Conservation (phyloP, 2,329 filamentous ascomycete species). For the Pestalotiopsis sp. region DNA sequence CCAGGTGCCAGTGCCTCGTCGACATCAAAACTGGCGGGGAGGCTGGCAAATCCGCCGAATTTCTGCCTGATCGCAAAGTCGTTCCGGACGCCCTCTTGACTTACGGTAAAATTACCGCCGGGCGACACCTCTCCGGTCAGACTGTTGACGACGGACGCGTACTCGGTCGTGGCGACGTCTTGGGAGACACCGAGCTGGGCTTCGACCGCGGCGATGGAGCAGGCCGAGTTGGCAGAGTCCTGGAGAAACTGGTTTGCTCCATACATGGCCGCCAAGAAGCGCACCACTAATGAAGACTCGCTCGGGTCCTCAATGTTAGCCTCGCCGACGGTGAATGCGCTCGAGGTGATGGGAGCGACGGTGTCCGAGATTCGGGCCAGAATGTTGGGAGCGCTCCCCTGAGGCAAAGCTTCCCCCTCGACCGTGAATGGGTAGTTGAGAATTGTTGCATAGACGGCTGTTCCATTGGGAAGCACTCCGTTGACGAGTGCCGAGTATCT, state of each 20-base stretch:
- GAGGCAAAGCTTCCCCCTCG: slow-evolving; percentile 18
- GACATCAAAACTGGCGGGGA: slow-evolving; percentile 26
- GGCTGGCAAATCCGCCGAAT: slow-evolving; percentile 27
- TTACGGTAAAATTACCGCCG: slow-evolving; percentile 28
- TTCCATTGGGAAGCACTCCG: slow-evolving; percentile 28
- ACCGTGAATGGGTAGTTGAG: slow-evolving; percentile 32
- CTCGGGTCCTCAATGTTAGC: slow-evolving; percentile 15
- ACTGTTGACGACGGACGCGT: slow-evolving; percentile 24
- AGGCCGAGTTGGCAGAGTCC: slow-evolving; percentile 19
- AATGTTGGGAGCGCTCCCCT: slow-evolving; percentile 23
- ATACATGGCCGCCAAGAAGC: slow-evolving; percentile 30
- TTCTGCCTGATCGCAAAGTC: slow-evolving; percentile 26
- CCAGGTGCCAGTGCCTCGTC: slow-evolving; percentile 27
- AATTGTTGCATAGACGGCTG: slow-evolving; percentile 31
- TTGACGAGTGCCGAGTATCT: slow-evolving; percentile 28
- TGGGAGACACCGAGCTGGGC: slow-evolving; percentile 24
- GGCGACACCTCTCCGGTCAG: slow-evolving; percentile 28
- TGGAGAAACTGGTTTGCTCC: slow-evolving; percentile 29
- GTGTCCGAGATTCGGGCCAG: slow-evolving; percentile 25
- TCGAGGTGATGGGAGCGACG: slow-evolving; percentile 24
- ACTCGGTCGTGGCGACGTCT: slow-evolving; percentile 25
- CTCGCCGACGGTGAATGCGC: slow-evolving; percentile 25
- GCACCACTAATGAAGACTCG: slow-evolving; percentile 17
- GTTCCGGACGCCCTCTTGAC: slow-evolving; percentile 27
- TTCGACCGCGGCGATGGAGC: slow-evolving; percentile 25